These are phyloP conservation scores for Pisolithus thermaeus DNA, from an alignment of 1,284 basidiomycete species.

Conservation along the genomic window DNA sequence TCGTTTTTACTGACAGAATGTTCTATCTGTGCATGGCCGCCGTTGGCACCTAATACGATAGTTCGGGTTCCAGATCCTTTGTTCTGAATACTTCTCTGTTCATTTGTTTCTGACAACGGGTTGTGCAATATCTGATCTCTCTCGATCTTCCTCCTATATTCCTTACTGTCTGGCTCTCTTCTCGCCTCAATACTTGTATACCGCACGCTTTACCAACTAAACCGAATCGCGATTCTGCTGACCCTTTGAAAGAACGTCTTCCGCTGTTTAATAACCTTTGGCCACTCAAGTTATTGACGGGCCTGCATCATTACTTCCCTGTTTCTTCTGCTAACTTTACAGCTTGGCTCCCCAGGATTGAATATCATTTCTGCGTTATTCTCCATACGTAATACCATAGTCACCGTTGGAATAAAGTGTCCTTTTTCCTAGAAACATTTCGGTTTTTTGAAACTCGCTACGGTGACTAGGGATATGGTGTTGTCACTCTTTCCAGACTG, in stretches of 20 bases:
- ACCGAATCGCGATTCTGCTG: conserved; percentile 9
- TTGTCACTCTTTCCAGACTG: no score
- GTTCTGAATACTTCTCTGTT: background rate
- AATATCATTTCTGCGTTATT: no score
- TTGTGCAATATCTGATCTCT: conserved; percentile 3
- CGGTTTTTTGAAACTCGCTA: no score
- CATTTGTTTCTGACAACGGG: background rate
- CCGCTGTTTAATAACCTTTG: no score
- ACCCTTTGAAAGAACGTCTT: background rate
- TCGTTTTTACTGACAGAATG: conserved; percentile 11
- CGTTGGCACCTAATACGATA: conserved; percentile 12
- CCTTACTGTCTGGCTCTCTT: conserved; percentile 5
- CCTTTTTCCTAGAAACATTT: no score
- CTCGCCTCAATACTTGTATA: conserved; percentile 21
- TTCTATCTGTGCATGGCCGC: conserved; percentile 14
- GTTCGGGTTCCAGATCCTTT: conserved; percentile 9
- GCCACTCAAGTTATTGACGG: no score
- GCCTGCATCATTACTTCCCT: background rate
- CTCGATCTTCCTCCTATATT: conserved; percentile 4
- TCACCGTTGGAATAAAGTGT: no score
- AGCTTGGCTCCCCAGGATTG: no score
- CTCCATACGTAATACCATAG: no score
- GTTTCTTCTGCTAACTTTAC: background rate
- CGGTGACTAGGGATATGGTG: no score
- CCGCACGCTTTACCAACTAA: conserved; percentile 19